These are phyloP conservation scores for Maudiozyma turicensis DNA, from an alignment of 805 yeast genomes.

Conservation along the genomic window DNA sequence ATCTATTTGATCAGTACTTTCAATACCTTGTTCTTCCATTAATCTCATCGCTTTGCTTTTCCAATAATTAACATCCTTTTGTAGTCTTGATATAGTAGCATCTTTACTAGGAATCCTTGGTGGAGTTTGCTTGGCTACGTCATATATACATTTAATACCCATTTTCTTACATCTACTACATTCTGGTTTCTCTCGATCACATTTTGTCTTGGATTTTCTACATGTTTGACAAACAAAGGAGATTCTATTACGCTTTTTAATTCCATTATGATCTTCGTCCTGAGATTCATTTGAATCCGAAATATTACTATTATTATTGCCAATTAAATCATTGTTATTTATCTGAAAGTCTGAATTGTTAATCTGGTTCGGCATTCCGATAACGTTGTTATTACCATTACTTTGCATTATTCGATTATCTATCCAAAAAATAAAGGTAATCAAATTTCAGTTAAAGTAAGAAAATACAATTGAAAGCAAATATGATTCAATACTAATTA, in stretches of 20 bases:
- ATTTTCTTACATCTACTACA: constrained; percentile 26
- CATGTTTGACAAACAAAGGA: constrained; percentile 29
- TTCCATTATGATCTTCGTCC: constrained; percentile 1
- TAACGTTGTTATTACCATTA: too few species aligned
- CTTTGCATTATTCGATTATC: too few species aligned
- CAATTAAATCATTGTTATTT: too few species aligned
- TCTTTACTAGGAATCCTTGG: constrained; percentile 31
- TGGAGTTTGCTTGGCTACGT: constrained; percentile 23
- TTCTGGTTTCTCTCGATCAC: constrained; percentile 27
- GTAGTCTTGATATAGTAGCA: constrained; percentile 25
- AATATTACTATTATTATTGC: background rate
- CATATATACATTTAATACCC: constrained; percentile 24
- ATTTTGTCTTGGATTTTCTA: constrained; percentile 28
- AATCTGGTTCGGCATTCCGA: background rate
- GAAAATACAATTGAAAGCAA: too few species aligned
- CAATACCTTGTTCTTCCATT: background rate
- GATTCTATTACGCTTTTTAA: constrained; percentile 22
- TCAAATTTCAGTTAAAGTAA: too few species aligned
- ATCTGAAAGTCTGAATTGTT: too few species aligned
- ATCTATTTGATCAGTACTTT: constrained; percentile 3
- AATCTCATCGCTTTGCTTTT: constrained; percentile 19
- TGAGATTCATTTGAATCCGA: constrained; percentile 1
- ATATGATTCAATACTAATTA: too few species aligned
- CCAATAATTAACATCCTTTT: constrained; percentile 27
- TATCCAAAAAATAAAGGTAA: too few species aligned